Conservation (phyloP, 176 grass and related monocot genomes). For the Alopecurus myosuroides region DNA sequence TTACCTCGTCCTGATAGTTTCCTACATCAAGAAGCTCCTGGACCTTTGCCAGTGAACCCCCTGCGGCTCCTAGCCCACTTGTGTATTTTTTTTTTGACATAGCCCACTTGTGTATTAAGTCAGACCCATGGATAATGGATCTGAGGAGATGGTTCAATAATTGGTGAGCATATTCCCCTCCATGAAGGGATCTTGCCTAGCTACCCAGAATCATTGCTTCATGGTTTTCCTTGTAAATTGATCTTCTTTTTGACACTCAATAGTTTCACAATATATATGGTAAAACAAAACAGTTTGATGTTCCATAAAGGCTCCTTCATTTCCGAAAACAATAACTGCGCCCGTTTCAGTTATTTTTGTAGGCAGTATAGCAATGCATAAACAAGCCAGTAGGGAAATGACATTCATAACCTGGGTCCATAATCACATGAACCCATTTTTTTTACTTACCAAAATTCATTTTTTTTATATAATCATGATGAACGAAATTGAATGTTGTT, state of each 20-base stretch:
- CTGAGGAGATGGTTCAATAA: conserved; percentile 21
- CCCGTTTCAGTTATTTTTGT: not conserved
- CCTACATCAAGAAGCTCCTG: conserved; percentile 1
- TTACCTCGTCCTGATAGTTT: not conserved
- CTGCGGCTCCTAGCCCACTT: not conserved
- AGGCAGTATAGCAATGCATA: not conserved
- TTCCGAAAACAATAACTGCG: not conserved
- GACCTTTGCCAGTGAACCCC: not conserved
- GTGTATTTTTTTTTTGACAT: too few relatives aligned
- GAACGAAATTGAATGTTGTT: too few relatives aligned
- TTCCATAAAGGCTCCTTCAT: not conserved
- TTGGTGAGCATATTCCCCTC: conserved; percentile 28
- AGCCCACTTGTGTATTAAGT: conserved; percentile 17
- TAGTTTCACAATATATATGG: not conserved
- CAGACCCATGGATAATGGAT: conserved; percentile 21
- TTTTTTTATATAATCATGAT: too few relatives aligned
- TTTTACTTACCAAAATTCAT: too few relatives aligned
- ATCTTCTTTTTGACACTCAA: not conserved
- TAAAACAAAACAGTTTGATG: not conserved
- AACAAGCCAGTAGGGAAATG: too few relatives aligned
- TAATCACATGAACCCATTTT: too few relatives aligned
- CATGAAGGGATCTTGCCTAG: not conserved
- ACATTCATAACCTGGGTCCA: too few relatives aligned
- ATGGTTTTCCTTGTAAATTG: not conserved
- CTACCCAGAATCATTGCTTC: not conserved